Percentiles rank a stretch among this genome's conserved stretches.
phyloP scores from a whole-genome alignment of 345 rosid species.

The Dimocarpus longan region DNA sequence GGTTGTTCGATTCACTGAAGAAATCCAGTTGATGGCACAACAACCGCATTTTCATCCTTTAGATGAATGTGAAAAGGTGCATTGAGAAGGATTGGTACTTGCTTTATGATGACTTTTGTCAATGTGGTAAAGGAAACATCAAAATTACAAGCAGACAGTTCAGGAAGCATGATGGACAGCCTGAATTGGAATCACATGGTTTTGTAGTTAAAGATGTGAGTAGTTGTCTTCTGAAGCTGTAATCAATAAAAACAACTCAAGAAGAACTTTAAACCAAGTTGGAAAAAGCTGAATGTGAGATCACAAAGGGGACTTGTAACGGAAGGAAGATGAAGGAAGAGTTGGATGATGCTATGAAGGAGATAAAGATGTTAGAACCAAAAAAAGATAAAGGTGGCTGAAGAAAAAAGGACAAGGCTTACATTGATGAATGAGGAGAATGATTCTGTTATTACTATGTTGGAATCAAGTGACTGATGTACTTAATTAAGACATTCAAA shows the following conservation, averaged over 20 bases:
- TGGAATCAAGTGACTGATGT: not conserved
- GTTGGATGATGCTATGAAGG: conserved; percentile 11
- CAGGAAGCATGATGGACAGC: conserved; percentile 11
- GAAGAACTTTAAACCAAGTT: too few relatives aligned
- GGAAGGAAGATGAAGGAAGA: conserved; percentile 14
- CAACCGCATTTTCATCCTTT: too few relatives aligned
- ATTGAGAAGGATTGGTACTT: too few relatives aligned
- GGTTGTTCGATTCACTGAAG: too few relatives aligned
- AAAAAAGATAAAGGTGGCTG: not conserved
- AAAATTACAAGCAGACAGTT: conserved; percentile 23
- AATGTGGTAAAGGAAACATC: conserved; percentile 26
- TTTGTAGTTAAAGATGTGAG: too few relatives aligned
- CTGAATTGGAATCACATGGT: not conserved
- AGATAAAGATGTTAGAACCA: conserved; percentile 19
- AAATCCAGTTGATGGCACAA: too few relatives aligned
- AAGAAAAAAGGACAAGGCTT: not conserved
- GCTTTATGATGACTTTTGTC: conserved; percentile 18
- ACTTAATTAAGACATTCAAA: not conserved
- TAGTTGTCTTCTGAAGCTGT: too few relatives aligned
- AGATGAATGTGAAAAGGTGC: too few relatives aligned
- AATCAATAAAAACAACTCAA: too few relatives aligned
- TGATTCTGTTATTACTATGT: too few relatives aligned
- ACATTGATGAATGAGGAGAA: not conserved
- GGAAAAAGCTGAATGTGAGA: not conserved
- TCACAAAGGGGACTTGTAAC: conserved; percentile 3